These are phyloP conservation scores for Capsicum baccatum DNA, from an alignment of 257 asterid species.

Conservation along the genomic window DNA sequence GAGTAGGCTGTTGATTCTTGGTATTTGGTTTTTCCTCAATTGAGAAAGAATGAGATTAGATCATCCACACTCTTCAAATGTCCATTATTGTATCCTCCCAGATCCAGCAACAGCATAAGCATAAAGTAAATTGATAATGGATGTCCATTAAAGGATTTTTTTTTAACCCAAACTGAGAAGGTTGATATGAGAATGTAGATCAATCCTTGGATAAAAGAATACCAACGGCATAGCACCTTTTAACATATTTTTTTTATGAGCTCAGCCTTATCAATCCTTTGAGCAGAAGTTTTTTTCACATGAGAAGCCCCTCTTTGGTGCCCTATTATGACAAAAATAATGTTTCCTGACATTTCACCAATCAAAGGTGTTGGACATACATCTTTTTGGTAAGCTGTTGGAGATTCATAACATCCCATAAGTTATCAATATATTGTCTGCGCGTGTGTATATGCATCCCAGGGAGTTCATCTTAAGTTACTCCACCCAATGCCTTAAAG, in stretches of 20 bases:
- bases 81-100: not conserved
- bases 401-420: not conserved
- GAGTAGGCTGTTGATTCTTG: not conserved
- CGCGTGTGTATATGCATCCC: not conserved
- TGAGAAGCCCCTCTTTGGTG: not conserved
- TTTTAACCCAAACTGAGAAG: not conserved
- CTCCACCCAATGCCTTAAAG: not conserved
- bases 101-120: no score
- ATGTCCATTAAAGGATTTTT: not conserved
- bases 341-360: not conserved
- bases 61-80: not conserved
- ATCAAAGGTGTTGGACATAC: not conserved
- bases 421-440: not conserved
- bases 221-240: not conserved
- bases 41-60: not conserved
- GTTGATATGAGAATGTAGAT: not conserved
- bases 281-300: not conserved
- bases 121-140: no score
- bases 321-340: not conserved
- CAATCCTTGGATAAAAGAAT: not conserved
- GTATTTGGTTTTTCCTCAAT: not conserved
- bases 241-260: not conserved
- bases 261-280: slow-evolving; percentile 11
- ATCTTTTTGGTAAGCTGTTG: no score
- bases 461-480: not conserved